Percentiles rank a stretch among this genome's conserved stretches.
Evolutionary conservation across 352 stramenopile genomes (phyloP).

Genomic region (Globisporangium perplexum): DNA sequence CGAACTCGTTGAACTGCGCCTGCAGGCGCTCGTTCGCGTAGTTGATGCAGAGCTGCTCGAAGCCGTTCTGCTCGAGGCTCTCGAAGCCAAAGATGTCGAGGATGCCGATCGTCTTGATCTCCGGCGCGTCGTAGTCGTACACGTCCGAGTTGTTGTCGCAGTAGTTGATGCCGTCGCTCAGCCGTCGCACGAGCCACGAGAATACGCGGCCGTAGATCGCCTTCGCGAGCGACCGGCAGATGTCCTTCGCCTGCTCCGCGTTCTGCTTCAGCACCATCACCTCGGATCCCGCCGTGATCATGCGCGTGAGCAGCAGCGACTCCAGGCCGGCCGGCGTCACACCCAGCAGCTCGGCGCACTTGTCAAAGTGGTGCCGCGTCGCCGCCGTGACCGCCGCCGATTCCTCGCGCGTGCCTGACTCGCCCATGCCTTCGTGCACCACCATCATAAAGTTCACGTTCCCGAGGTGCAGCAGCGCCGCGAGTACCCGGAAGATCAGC

Average conservation of each 20-base stretch:
- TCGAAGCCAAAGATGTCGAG: constrained; percentile 90
- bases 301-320: constrained; percentile 81
- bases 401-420: constrained; percentile 28
- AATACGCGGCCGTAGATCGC: constrained; percentile 96
- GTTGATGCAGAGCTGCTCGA: constrained; percentile 83
- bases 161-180: constrained; percentile 82
- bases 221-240: constrained; percentile 93
- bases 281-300: constrained; percentile 92
- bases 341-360: constrained; percentile 86
- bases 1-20: constrained; percentile 87
- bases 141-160: constrained; percentile 32
- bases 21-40: constrained; percentile 80
- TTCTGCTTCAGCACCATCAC: constrained; percentile 76
- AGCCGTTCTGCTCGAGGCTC: constrained; percentile 72
- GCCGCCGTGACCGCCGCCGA: constrained; percentile 35
- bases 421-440: constrained; percentile 7
- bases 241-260: constrained; percentile 77
- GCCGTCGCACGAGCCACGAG: constrained; percentile 89
- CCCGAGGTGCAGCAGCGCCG: constrained; percentile 93
- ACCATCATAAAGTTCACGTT: constrained; percentile 89
- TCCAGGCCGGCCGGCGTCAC: constrained; percentile 79
- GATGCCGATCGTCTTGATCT: constrained; percentile 75
- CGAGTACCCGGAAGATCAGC: constrained; percentile 69
- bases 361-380: constrained; percentile 49
- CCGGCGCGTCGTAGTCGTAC: constrained; percentile 22